Evolutionary conservation across 257 asterid genomes (phyloP).

Genomic region (Lantana camara): DNA sequence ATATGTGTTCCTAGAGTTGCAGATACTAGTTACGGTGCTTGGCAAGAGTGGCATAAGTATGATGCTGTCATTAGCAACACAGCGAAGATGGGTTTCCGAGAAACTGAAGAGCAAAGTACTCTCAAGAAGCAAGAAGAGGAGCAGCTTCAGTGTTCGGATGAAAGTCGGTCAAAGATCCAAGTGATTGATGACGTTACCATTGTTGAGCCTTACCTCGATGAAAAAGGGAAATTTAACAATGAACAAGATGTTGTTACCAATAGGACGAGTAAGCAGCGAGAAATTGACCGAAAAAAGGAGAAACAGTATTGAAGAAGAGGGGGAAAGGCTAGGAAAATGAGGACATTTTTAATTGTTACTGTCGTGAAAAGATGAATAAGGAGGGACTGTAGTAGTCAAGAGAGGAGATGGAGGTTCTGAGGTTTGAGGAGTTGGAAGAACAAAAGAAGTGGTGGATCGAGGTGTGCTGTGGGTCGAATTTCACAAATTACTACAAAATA

Average conservation of each 20-base stretch:
- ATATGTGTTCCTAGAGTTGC: conserved; percentile 15
- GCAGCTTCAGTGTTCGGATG: conserved; percentile 34
- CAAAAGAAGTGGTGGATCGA: conserved; percentile 83
- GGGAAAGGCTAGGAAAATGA: conserved; percentile 40
- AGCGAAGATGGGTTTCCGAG: no score
- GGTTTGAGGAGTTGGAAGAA: conserved; percentile 54
- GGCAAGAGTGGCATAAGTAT: no score
- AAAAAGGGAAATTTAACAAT: not conserved
- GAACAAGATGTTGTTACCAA: conserved; percentile 23
- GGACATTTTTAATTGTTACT: conserved; percentile 13
- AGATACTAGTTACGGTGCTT: not conserved
- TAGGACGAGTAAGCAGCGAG: conserved; percentile 29
- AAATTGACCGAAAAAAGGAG: conserved; percentile 29
- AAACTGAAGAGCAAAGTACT: not conserved
- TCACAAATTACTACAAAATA: no score
- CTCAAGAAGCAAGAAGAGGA: conserved; percentile 21
- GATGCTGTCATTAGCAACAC: no score
- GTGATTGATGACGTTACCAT: conserved; percentile 29
- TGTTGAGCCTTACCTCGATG: no score
- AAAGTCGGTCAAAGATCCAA: conserved; percentile 39
- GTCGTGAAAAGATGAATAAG: conserved; percentile 36
- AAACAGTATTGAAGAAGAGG: conserved; percentile 44
- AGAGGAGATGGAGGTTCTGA: conserved; percentile 64
- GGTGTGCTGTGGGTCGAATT: conserved; percentile 73
- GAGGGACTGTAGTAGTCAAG: conserved; percentile 48